These are phyloP conservation scores for Cryptococcus wingfieldii DNA, from an alignment of 1,284 basidiomycete species.

Conservation along the genomic window DNA sequence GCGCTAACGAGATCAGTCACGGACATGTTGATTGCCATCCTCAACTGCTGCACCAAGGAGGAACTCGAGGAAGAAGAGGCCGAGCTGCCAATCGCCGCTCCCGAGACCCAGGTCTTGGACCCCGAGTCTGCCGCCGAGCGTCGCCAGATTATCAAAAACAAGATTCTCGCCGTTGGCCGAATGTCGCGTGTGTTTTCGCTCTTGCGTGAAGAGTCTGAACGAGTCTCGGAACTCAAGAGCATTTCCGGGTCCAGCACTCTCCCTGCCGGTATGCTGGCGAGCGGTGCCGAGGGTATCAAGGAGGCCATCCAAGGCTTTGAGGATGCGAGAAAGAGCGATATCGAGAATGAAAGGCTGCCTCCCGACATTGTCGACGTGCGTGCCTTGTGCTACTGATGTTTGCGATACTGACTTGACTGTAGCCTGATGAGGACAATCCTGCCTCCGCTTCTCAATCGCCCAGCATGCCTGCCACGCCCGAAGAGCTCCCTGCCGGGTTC, in stretches of 20 bases:
- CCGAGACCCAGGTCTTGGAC: constrained; percentile 34
- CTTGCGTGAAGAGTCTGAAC: constrained; percentile 95
- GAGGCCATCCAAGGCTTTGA: constrained; percentile 91
- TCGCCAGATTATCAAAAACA: constrained; percentile 87
- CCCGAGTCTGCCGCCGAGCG: constrained; percentile 60
- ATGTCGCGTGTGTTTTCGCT: constrained; percentile 96
- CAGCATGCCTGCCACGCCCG: constrained; percentile 27
- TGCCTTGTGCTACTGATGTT: background rate
- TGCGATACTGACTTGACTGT: background rate
- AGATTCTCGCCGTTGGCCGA: constrained; percentile 95
- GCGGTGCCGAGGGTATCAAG: constrained; percentile 92
- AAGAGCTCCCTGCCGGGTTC: constrained; percentile 15
- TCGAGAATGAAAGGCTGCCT: constrained; percentile 95
- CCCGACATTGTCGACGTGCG: constrained; percentile 80
- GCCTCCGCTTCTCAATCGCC: constrained; percentile 47
- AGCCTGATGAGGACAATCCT: constrained; percentile 52
- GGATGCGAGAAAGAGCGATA: constrained; percentile 98
- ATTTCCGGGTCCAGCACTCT: constrained; percentile 72
- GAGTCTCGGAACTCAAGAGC: constrained; percentile 93
- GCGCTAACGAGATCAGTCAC: constrained; percentile 58
- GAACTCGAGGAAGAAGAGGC: constrained; percentile 86
- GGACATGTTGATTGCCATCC: constrained; percentile 92
- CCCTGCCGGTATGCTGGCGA: constrained; percentile 80
- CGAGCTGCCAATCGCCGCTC: constrained; percentile 49
- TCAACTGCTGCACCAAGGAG: constrained; percentile 91